Percentiles rank a stretch among this genome's conserved stretches.
These are phyloP conservation scores for Lasiosphaeria hispida DNA, from an alignment of 495 filamentous ascomycete species.

Conservation along the genomic window DNA sequence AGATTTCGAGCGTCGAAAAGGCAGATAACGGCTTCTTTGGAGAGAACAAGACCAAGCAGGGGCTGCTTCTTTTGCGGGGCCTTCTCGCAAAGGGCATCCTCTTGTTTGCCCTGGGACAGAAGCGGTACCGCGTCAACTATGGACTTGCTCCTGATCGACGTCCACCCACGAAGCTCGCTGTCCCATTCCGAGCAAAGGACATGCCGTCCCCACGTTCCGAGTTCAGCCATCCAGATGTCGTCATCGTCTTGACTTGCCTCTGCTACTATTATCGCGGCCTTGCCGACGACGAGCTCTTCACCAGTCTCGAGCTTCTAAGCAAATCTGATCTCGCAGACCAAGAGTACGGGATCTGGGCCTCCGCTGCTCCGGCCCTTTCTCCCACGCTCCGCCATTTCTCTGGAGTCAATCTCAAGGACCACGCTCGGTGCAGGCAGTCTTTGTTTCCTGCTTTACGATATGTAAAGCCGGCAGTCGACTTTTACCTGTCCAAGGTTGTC, in stretches of 20 bases:
- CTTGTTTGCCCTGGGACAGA: constrained; percentile 23
- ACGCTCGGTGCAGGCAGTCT: constrained; percentile 39
- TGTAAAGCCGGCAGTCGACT: constrained; percentile 55
- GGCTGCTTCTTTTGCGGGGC: constrained; percentile 44
- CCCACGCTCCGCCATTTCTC: constrained; percentile 40
- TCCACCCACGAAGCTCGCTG: constrained; percentile 52
- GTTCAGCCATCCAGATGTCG: constrained; percentile 68
- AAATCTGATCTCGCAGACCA: constrained; percentile 39
- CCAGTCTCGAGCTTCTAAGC: constrained; percentile 49
- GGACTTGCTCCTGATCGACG: constrained; percentile 47
- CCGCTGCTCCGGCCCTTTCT: constrained; percentile 39
- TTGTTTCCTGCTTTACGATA: constrained; percentile 55
- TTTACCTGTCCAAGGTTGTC: constrained; percentile 62
- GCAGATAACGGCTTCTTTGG: constrained; percentile 33
- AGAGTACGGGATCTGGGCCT: constrained; percentile 55
- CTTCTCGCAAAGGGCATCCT: not conserved
- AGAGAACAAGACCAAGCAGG: constrained; percentile 29
- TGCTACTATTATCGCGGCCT: constrained; percentile 66
- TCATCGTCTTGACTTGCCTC: constrained; percentile 60
- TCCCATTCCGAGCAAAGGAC: constrained; percentile 67
- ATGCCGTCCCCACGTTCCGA: constrained; percentile 57
- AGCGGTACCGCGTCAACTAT: constrained; percentile 63
- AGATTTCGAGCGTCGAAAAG: constrained; percentile 38
- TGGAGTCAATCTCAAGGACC: constrained; percentile 62
- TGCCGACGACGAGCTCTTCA: constrained; percentile 45